Evolutionary conservation across 2,329 filamentous ascomycete genomes (phyloP).

Genomic region (Metarhizium humberi): DNA sequence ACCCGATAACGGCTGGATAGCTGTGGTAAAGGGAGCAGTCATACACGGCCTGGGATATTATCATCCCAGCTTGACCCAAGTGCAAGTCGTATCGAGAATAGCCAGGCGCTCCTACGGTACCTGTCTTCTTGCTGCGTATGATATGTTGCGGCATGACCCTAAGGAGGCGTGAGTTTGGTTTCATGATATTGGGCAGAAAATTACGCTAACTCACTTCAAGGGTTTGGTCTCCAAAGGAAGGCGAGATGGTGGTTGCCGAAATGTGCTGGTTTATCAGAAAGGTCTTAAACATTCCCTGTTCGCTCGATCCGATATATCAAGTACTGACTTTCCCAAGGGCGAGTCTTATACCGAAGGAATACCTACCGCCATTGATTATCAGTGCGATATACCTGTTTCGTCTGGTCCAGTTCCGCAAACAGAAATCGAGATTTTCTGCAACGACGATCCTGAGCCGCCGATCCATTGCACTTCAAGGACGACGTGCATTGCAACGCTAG

Average conservation of each 20-base stretch:
- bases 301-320: background rate
- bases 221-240: constrained; percentile 28
- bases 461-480: constrained; percentile 21
- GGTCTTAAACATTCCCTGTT: constrained; percentile 12
- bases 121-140: constrained; percentile 24
- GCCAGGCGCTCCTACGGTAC: constrained; percentile 28
- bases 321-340: constrained; percentile 14
- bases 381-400: constrained; percentile 27
- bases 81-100: constrained; percentile 25
- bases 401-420: constrained; percentile 25
- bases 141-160: constrained; percentile 25
- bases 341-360: constrained; percentile 27
- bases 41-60: constrained; percentile 28
- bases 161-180: constrained; percentile 23
- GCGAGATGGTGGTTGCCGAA: constrained; percentile 24
- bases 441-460: constrained; percentile 20
- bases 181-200: background rate
- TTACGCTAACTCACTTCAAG: constrained; percentile 14
- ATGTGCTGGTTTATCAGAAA: constrained; percentile 32
- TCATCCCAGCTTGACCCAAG: constrained; percentile 16
- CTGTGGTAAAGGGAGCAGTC: constrained; percentile 41
- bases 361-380: constrained; percentile 26
- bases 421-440: constrained; percentile 28
- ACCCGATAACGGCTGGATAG: constrained; percentile 38
- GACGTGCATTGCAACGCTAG: constrained; percentile 22